Evolutionary conservation across 176 grass and related monocot species (phyloP), one percentile per base, ranked within the genome.

Genomic region (maize (Zea mays)): DNA sequence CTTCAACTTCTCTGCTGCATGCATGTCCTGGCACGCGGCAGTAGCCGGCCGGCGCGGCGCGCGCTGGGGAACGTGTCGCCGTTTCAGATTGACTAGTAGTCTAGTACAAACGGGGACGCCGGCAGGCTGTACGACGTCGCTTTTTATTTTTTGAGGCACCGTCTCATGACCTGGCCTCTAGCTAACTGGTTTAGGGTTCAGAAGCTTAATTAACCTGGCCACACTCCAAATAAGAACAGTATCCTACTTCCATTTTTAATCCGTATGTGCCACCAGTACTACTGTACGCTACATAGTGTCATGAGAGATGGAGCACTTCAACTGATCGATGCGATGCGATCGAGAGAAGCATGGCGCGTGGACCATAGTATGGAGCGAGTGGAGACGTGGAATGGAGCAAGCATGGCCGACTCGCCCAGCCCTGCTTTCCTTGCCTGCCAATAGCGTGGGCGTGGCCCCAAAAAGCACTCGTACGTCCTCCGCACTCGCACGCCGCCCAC

Each of bases 331-430:
- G 15, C 66, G 60, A n/a, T 37, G 61, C 40, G 39, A 67, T 16
- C 21, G 13, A 42, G 12, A 21, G 20, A 20, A 5, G 17, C 20
- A 6, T 15, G 45, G 20, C 35, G 57, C 2, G n/a, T 57, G 54
- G 54, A 57, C 54, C 54, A 57, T 27, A 27, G 27, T 27, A 27
- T 33, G 11, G 58, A 82, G 46, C 8, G 57, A 62, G 44, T 73
- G 37, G 50, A 42, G 21, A 63, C 2, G 60, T 63, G 54, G 17
- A 21, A 51, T 59, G 64, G 34, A 69, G 81, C 55, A 52, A 62
- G 82, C 55, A 71, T 77, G 82, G 44, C 65, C 49, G 50, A 57
- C 42, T 45, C 42, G 69, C 35, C 73, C 1, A 16, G 19, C 39
- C 58, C 8, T 17, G 50, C 64, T 11, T n/a, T 21, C 73, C 21